phyloP scores from a whole-genome alignment of 2,329 filamentous ascomycete genomes.

The Rasamsonia emersonii region DNA sequence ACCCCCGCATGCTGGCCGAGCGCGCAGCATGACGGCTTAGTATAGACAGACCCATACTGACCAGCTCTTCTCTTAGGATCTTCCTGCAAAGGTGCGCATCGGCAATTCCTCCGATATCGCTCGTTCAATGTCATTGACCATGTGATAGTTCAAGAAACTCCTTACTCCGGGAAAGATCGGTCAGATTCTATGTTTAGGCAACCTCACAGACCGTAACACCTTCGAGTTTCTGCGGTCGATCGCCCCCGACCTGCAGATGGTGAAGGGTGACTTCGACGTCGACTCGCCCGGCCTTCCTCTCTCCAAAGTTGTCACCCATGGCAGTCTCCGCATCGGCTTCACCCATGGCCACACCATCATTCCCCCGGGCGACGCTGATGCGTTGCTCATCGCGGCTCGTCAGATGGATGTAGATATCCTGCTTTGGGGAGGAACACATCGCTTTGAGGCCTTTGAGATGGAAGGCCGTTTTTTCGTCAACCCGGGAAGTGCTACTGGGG shows the following conservation, averaged over 20 bases:
- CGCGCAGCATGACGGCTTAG: conserved; percentile 4
- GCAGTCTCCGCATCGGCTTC: conserved; percentile 59
- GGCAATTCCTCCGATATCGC: neutral
- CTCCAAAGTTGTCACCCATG: conserved; percentile 62
- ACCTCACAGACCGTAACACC: conserved; percentile 69
- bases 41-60: conserved; percentile 8
- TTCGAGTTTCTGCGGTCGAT: conserved; percentile 73
- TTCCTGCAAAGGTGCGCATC: conserved; percentile 68
- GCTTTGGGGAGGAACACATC: conserved; percentile 61
- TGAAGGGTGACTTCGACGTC: conserved; percentile 62
- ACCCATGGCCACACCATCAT: conserved; percentile 66
- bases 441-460: conserved; percentile 63
- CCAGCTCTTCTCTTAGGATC: conserved; percentile 45
- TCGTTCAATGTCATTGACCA: conserved; percentile 7
- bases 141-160: conserved; percentile 68
- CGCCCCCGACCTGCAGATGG: conserved; percentile 62
- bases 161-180: conserved; percentile 76
- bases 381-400: conserved; percentile 56
- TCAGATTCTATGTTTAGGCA: conserved; percentile 71
- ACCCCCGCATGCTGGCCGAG: conserved; percentile 6
- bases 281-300: conserved; percentile 57
- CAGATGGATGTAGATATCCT: conserved; percentile 65
- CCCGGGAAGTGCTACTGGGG: conserved; percentile 59
- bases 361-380: conserved; percentile 57
- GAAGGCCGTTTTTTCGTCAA: conserved; percentile 66